Base-by-base conservation (phyloP, 2,329 filamentous ascomycete species). In the Neonectria ditissima region DNA sequence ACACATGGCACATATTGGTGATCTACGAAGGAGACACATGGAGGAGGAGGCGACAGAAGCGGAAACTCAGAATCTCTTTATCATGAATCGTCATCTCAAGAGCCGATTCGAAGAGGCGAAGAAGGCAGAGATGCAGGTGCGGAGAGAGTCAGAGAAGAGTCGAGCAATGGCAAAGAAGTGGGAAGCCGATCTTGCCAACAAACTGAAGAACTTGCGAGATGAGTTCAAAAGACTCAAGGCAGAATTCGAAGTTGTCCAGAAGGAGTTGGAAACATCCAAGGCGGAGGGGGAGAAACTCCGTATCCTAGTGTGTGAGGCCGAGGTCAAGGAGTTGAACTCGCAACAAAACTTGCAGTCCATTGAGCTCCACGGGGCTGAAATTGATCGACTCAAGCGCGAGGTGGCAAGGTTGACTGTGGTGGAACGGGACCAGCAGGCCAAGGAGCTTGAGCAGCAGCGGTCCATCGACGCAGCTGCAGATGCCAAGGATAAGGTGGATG, bases 1-100 rank as follows among this genome's bases (percentile, higher is more conserved):
- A 73, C 92, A 95, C 75, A 87, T 94, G 68, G 87, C 90, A 2
- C 92, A 95, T 63, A 94, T 96, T 74, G 92, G 92, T 1, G 91
- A 93, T 72, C 80, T 96, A 44, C 90, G 92, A 69, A 85, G 91
- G 14, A 89, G 89, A 65, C 90, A 93, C 62, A 88, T 95, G 67
- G 87, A 87, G 67, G 91, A 94, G 75, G 91, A 91, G 8, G 91
- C 92, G 2, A 91, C 88, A 1, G 92, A 95, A 75, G 92, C 92
- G 1, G 92, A 96, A 74, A 93, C 91, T 2, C 92, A 95, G 69
- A 93, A 94, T 56, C 80, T 96, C 4, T 87, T 95, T 67, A 91
- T 93, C 70, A 89, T 86, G 18, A 95, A 94, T 74, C 88, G 91
- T 18, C 88, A 88, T 20, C 80, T 95, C 30, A 92, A 91, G 75